A percentile compares a stretch with the other conserved stretches of the same genome.
phyloP scores from a whole-genome alignment of 1,284 basidiomycete species.

The Moesziomyces sp. region DNA sequence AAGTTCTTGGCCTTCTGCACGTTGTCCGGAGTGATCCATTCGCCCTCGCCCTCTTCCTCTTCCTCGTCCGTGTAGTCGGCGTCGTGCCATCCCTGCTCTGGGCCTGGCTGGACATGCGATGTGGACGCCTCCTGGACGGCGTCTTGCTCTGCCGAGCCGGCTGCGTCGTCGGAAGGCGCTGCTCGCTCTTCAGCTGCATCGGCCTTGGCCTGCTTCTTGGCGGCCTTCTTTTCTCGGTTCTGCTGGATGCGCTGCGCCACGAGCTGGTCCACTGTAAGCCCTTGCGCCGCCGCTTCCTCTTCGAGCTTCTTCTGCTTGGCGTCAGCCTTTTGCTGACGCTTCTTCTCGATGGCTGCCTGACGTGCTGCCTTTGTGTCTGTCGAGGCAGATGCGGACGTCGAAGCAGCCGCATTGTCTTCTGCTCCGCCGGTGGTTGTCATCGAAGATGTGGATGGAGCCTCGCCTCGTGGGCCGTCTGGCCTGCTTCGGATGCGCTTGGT shows the following conservation, averaged over 20 bases:
- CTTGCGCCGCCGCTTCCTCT: slow-evolving; percentile 26
- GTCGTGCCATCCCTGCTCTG: slow-evolving; percentile 34
- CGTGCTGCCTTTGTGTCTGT: slow-evolving; percentile 19
- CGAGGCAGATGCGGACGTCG: slow-evolving; percentile 7
- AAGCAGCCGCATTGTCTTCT: slow-evolving; percentile 18
- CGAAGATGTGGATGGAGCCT: neutral
- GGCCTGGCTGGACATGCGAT: slow-evolving; percentile 11
- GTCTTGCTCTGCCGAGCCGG: neutral
- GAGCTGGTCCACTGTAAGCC: slow-evolving; percentile 35
- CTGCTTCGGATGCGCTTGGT: slow-evolving; percentile 71
- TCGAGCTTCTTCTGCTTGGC: slow-evolving; percentile 35
- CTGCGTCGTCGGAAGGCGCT: neutral
- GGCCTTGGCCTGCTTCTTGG: slow-evolving; percentile 37
- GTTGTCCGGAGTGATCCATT: slow-evolving; percentile 97
- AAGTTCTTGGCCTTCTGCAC: slow-evolving; percentile 87
- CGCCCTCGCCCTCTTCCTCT: slow-evolving; percentile 68
- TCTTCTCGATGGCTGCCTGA: slow-evolving; percentile 43
- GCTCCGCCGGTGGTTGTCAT: no score
- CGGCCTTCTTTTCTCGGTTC: slow-evolving; percentile 38
- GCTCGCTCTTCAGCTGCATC: slow-evolving; percentile 9
- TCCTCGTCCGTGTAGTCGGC: slow-evolving; percentile 80
- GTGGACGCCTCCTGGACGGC: slow-evolving; percentile 3
- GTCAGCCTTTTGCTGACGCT: slow-evolving; percentile 35
- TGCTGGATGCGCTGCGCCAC: slow-evolving; percentile 35
- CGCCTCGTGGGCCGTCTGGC: slow-evolving; percentile 66